Conservation (phyloP, 352 stramenopile genomes). For the Globisporangium cederbergense region DNA sequence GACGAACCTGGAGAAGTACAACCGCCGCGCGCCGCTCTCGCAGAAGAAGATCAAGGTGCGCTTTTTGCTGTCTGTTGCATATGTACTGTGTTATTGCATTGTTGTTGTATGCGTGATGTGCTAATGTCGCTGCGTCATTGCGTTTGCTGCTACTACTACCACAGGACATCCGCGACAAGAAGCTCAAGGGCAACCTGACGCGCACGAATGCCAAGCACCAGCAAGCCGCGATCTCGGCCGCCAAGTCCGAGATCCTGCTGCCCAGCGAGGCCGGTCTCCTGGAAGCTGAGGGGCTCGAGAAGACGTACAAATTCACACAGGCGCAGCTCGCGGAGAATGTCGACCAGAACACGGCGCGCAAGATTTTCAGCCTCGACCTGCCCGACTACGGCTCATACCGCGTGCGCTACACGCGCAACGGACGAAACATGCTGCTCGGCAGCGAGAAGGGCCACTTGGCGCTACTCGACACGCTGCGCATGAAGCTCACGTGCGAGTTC, state of each 20-base stretch:
- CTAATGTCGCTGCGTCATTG: neutral
- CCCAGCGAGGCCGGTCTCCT: conserved; percentile 83
- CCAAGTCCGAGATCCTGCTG: conserved; percentile 90
- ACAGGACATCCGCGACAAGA: conserved; percentile 83
- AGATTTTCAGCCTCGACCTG: conserved; percentile 96
- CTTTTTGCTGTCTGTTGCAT: neutral
- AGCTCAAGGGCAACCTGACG: conserved; percentile 74
- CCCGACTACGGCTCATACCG: conserved; percentile 91
- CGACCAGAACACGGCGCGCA: conserved; percentile 92
- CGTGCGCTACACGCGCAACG: conserved; percentile 95
- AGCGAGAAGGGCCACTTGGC: conserved; percentile 94
- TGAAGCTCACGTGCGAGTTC: conserved; percentile 92
- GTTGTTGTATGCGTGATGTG: too few species aligned
- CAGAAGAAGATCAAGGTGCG: conserved; percentile 49
- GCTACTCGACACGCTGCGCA: conserved; percentile 92
- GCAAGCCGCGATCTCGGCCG: conserved; percentile 80
- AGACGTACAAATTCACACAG: conserved; percentile 96
- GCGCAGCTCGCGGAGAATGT: conserved; percentile 80
- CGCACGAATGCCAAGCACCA: conserved; percentile 76
- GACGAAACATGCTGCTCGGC: conserved; percentile 92
- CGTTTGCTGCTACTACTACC: neutral
- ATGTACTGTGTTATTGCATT: neutral
- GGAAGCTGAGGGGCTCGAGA: conserved; percentile 95
- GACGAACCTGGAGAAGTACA: conserved; percentile 80
- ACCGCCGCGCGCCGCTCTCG: conserved; percentile 49